Conservation (phyloP, 1,139 yeast species). For the Protomyces macrosporus region DNA sequence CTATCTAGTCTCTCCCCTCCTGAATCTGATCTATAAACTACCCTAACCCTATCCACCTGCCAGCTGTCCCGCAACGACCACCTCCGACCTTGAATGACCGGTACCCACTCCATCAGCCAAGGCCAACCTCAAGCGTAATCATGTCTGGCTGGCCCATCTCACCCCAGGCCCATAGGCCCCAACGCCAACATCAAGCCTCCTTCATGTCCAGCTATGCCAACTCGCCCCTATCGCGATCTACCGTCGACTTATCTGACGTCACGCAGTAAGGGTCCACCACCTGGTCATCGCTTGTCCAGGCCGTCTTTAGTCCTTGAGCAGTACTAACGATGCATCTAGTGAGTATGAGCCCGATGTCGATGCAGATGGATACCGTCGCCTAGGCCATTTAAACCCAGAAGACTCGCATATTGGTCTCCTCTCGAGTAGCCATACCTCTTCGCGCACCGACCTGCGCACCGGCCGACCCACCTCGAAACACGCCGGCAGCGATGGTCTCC, state of each 20-base stretch:
- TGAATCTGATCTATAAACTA: not conserved
- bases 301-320: no score
- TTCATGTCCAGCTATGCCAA: not conserved
- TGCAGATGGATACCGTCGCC: constrained; percentile 23
- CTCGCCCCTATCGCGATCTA: not conserved
- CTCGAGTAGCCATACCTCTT: not conserved
- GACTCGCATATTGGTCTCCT: not conserved
- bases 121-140: not conserved
- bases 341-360: constrained; percentile 25
- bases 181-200: not conserved
- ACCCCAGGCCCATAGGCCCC: not conserved
- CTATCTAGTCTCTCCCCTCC: not conserved
- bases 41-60: not conserved
- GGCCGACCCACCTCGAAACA: constrained; percentile 12
- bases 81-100: no score
- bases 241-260: not conserved
- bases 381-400: not conserved
- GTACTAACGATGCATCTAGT: not conserved
- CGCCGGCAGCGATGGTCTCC: not conserved
- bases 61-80: no score
- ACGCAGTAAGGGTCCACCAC: not conserved
- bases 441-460: not conserved
- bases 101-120: not conserved
- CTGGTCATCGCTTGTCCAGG: not conserved
- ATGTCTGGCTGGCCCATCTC: not conserved